Percentiles rank a stretch among this genome's conserved stretches.
Conservation (phyloP, 1,284 basidiomycete species). For the Ganoderma lucidum region DNA sequence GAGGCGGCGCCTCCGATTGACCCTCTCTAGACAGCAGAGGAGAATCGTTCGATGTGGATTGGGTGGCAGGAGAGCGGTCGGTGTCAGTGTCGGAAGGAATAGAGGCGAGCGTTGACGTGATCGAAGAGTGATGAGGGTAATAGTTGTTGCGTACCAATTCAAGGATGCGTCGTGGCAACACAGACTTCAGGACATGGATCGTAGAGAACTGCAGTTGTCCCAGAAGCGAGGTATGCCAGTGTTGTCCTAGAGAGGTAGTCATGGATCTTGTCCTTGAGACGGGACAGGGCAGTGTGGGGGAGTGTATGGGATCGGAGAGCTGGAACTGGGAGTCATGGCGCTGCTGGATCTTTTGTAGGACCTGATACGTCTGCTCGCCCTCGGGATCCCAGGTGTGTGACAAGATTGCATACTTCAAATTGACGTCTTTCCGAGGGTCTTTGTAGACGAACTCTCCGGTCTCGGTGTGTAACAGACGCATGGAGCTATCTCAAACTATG, state of each 20-base stretch:
- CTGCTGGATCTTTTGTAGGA: neutral
- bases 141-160: neutral
- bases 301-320: neutral
- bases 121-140: neutral
- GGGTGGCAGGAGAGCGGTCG: neutral
- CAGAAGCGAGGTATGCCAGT: neutral
- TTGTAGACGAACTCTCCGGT: slow-evolving; percentile 4
- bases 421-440: neutral
- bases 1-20: neutral
- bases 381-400: slow-evolving; percentile 5
- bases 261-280: neutral
- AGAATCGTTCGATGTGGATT: neutral
- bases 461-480: neutral
- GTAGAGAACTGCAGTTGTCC: neutral
- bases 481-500: neutral
- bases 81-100: neutral
- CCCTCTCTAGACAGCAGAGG: neutral
- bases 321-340: neutral
- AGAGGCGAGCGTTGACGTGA: neutral
- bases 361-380: slow-evolving; percentile 4
- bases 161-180: neutral
- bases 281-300: neutral
- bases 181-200: neutral
- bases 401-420: slow-evolving; percentile 8
- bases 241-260: neutral